Conservation (phyloP, 495 filamentous ascomycete species). For the Letharia lupina region DNA sequence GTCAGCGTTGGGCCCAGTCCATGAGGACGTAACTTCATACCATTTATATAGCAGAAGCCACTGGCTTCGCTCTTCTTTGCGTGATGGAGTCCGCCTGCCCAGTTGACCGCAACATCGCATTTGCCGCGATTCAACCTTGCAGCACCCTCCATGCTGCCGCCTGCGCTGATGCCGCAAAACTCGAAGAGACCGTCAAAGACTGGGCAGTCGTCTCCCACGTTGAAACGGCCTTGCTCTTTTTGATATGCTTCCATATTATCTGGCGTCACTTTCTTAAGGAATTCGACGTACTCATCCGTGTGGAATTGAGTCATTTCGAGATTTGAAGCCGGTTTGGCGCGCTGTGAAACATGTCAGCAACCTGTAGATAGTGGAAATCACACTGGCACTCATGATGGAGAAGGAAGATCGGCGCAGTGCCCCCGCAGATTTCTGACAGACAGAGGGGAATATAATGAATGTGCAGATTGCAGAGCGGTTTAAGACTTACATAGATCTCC, state of each 20-base stretch:
- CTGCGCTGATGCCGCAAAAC: conserved; percentile 95
- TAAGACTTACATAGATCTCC: conserved; percentile 86
- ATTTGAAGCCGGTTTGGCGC: conserved; percentile 91
- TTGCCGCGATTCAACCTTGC: conserved; percentile 86
- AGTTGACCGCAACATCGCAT: conserved; percentile 95
- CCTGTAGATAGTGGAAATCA: neutral
- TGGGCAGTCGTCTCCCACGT: conserved; percentile 95
- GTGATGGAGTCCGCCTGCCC: conserved; percentile 95
- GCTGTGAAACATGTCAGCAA: conserved; percentile 44
- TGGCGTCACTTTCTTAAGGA: conserved; percentile 89
- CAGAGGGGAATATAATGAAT: neutral
- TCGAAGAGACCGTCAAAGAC: conserved; percentile 98
- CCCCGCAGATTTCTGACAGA: neutral
- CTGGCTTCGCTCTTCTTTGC: conserved; percentile 95
- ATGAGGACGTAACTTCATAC: conserved; percentile 37
- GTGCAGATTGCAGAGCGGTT: neutral
- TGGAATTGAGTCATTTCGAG: conserved; percentile 99
- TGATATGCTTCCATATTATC: conserved; percentile 96
- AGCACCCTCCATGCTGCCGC: conserved; percentile 95
- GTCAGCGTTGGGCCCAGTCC: too few relatives aligned
- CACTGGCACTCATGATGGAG: neutral
- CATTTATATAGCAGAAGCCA: conserved; percentile 98
- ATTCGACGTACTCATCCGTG: conserved; percentile 98
- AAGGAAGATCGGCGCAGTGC: neutral
- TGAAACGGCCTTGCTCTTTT: conserved; percentile 93